Evolutionary conservation across 192 early-diverging fungal species (phyloP), one percentile per base, ranked within the genome.

Genomic region (Rhizophagus clarus): DNA sequence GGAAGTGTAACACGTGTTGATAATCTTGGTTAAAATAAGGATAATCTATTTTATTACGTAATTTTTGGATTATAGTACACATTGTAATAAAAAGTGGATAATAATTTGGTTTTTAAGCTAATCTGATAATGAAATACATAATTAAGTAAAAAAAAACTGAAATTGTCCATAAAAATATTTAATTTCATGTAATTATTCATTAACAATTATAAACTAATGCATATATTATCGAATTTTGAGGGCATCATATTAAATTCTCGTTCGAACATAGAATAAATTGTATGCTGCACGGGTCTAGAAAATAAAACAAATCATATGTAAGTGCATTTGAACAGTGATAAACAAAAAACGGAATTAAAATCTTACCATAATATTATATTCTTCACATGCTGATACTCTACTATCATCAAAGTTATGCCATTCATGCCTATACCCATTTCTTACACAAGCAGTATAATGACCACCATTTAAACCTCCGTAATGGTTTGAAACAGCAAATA

Each of bases 401-500:
- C 94, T 91, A 83, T 96, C 95, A 84, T 97, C 95, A 89, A 96
- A 96, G 72, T 92, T 87, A 79, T 91, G 92, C 96, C 96, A 97
- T 81, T 93, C 86, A 5, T 83, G 85, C 2, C 89, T 83, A 51
- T 88, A 81, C 14, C 88, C 88, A 72, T 90, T 89, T 22, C 89
- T 84, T 31, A 95, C 93, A 81, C 89, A 87, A 26, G 93, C 92
- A 61, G 92, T 92, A 64, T 95, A 96, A 83, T 95, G 93, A 14
- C 94, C 94, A 40, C 93, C 90, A 63, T 88, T 94, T 74, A 95
- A 77, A 14, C 64, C 29, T 9, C 95, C 95, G 68, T 87, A 94
- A 80, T 96, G 95, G 79, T 95, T 96, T 22, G 93, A 93, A 20
- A 96, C 90, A 9, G 90, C 93, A 83, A 96, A 95, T 47, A 98